Percentiles rank a stretch among this genome's conserved stretches.
These are phyloP conservation scores for Cladosporium velox DNA, from an alignment of 2,329 filamentous ascomycete genomes.

Conservation along the genomic window DNA sequence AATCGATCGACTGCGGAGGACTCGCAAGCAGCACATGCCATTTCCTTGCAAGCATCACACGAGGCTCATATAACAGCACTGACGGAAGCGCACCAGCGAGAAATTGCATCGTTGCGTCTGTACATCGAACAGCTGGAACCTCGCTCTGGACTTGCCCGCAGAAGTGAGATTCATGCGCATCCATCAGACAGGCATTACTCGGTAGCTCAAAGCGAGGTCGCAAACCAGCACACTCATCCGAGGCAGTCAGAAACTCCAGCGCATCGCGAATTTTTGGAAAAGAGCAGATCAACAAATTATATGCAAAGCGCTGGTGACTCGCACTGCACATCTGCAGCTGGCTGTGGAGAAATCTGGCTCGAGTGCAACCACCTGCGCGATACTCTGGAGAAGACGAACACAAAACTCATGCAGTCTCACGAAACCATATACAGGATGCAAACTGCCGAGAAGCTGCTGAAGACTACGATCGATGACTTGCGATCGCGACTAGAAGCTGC, in stretches of 20 bases:
- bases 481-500: conserved; percentile 43
- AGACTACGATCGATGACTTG: conserved; percentile 42
- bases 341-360: conserved; percentile 38
- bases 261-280: background rate
- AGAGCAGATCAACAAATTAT: background rate
- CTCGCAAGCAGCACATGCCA: conserved; percentile 36
- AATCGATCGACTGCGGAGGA: conserved; percentile 1
- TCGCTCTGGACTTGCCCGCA: conserved; percentile 10
- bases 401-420: conserved; percentile 43
- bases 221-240: background rate
- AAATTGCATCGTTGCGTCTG: conserved; percentile 42
- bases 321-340: conserved; percentile 23
- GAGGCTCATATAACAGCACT: conserved; percentile 43
- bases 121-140: conserved; percentile 43
- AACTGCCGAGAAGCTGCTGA: conserved; percentile 39
- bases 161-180: background rate
- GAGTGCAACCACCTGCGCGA: conserved; percentile 44
- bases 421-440: conserved; percentile 43
- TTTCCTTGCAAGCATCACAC: conserved; percentile 40
- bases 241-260: background rate
- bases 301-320: background rate
- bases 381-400: conserved; percentile 39
- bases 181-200: background rate
- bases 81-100: conserved; percentile 41
- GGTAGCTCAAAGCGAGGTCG: too few species aligned